These are phyloP conservation scores for Stygiomarasmius scandens DNA, from an alignment of 1,284 basidiomycete genomes.

Conservation along the genomic window DNA sequence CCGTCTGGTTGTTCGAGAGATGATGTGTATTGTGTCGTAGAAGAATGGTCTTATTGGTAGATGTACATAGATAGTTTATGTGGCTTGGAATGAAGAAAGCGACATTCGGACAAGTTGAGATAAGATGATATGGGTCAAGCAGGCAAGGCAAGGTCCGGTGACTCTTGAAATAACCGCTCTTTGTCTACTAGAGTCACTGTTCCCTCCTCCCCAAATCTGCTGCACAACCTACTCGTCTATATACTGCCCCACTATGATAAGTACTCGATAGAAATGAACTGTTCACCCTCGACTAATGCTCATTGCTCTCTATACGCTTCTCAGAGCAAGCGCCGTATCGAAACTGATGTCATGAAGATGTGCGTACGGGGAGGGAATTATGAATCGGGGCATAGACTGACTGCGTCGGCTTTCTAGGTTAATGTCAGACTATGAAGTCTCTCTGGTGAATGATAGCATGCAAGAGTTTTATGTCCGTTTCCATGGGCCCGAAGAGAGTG, in stretches of 20 bases:
- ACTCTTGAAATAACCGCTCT: slow-evolving; percentile 8
- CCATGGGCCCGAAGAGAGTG: slow-evolving; percentile 93
- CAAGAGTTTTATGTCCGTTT: slow-evolving; percentile 98
- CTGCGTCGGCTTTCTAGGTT: slow-evolving; percentile 52
- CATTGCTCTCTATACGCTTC: slow-evolving; percentile 40
- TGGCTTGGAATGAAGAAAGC: no score
- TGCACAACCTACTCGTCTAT: background rate
- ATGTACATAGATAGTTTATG: background rate
- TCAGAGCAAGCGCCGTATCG: slow-evolving; percentile 86
- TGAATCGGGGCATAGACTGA: no score
- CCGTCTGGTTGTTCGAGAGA: slow-evolving; percentile 60
- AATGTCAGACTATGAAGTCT: slow-evolving; percentile 98
- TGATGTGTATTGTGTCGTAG: slow-evolving; percentile 67
- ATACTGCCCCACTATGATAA: slow-evolving; percentile 38
- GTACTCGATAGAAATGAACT: slow-evolving; percentile 20
- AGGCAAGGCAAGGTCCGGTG: background rate
- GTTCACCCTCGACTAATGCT: slow-evolving; percentile 3
- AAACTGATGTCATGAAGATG: slow-evolving; percentile 99
- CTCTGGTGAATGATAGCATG: slow-evolving; percentile 97
- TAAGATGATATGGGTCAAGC: no score
- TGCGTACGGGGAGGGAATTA: slow-evolving; percentile 40
- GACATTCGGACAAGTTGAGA: no score
- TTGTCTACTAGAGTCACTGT: background rate
- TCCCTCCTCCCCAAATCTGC: background rate
- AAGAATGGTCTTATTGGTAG: slow-evolving; percentile 70